Base-by-base conservation (phyloP, 1,284 basidiomycete genomes). In the Papiliotrema flavescens region DNA sequence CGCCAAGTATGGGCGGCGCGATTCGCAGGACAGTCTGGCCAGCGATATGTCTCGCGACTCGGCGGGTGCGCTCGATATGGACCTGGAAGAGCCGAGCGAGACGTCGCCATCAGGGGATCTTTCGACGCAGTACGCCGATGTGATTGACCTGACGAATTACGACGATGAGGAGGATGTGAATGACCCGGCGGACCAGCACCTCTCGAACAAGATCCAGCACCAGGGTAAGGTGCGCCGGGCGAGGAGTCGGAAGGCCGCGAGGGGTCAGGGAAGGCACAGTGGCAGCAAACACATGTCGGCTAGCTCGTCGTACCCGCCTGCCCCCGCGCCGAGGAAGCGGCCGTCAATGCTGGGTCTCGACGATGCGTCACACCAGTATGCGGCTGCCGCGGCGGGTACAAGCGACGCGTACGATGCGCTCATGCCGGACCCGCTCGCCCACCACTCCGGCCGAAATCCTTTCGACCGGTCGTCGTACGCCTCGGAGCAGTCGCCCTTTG, bases 81-180 rank as follows among this genome's bases (percentile, higher is more conserved):
- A 52, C 13, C 47, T 62, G 22, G n/a, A n/a, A n/a, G n/a, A n/a
- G n/a, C n/a, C n/a, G n/a, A n/a, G n/a, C n/a, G n/a, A 61, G 61
- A 40, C 32, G 24, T 5, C n/a, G n/a, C n/a, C n/a, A n/a, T 6
- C 47, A 11, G 22, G 6, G n/a, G 50, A 46, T 26, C 11, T 22
- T 4, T 46, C 35, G 26, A 53, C 67, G n/a, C 71, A 71, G 39
- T 73, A 76, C 51, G 76, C 76, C 22, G 81, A 84, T 53, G 79
- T 83, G 0, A 76, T 86, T 17, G 88, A 90, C 62, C 77, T 88
- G 51, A 90, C 88, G 7, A 87, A 90, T 63, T 92, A 88, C 63
- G 88, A 90, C 58, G 88, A 87, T 24, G 87, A 92, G 58, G 82
- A 88, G 57, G 86, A 89, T 63, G 78, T 81, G 26, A 79, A 90